Evolutionary conservation across 2,329 filamentous ascomycete species (phyloP).

Genomic region (Aciculosporium take): DNA sequence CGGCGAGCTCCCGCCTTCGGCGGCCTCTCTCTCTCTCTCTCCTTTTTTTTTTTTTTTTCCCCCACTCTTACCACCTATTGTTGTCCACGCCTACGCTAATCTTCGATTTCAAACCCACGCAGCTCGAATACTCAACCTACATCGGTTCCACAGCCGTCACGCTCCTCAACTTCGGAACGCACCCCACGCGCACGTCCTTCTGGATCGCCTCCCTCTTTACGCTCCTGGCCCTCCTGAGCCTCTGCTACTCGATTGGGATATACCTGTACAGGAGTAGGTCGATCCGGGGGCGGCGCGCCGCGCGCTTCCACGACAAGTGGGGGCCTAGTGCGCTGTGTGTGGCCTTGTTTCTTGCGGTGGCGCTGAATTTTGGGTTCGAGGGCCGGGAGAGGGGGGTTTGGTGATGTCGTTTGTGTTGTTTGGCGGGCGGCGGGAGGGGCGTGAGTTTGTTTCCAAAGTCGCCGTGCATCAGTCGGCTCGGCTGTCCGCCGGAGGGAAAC

Average conservation of each 20-base stretch:
- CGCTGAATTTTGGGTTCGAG: slow-evolving; percentile 68
- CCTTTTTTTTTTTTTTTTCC: background rate
- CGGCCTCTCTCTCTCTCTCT: too few relatives aligned
- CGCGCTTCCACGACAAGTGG: slow-evolving; percentile 80
- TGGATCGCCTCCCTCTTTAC: slow-evolving; percentile 67
- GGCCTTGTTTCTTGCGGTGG: slow-evolving; percentile 58
- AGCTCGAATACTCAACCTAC: slow-evolving; percentile 94
- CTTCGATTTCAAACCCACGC: too few relatives aligned
- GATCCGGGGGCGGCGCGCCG: slow-evolving; percentile 71
- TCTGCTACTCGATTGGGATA: slow-evolving; percentile 71
- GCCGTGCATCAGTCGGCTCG: too few relatives aligned
- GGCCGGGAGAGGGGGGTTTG: slow-evolving; percentile 46
- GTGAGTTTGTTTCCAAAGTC: too few relatives aligned
- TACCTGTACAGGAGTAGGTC: slow-evolving; percentile 81
- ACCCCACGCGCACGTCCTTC: slow-evolving; percentile 44
- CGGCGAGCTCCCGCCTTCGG: too few relatives aligned
- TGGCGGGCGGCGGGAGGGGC: background rate
- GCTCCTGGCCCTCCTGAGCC: slow-evolving; percentile 57
- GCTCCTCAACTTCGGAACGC: slow-evolving; percentile 63
- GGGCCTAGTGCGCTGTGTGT: slow-evolving; percentile 67
- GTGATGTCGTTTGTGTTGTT: slow-evolving; percentile 18
- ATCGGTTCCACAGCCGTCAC: slow-evolving; percentile 77
- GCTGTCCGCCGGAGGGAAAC: too few relatives aligned
- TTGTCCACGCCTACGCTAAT: too few relatives aligned
- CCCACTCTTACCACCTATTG: too few relatives aligned